These are phyloP conservation scores for Chaetoceros tenuissimus DNA, from an alignment of 108 stramenopile genomes.

Conservation along the genomic window DNA sequence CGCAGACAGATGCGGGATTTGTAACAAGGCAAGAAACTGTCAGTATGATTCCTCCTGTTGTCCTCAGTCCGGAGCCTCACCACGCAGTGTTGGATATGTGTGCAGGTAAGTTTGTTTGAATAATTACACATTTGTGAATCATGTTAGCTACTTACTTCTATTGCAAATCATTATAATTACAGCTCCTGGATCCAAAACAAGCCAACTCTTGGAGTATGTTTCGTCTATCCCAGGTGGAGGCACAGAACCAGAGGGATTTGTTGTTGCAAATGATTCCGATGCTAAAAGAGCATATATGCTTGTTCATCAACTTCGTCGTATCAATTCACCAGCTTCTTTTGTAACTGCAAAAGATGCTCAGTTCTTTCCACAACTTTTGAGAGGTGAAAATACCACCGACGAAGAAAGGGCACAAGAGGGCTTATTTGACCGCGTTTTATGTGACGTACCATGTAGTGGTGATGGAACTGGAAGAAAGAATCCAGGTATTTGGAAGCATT, in stretches of 20 bases:
- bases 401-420: slow-evolving; percentile 38
- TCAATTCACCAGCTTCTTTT: slow-evolving; percentile 79
- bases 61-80: slow-evolving; percentile 70
- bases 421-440: slow-evolving; percentile 93
- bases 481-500: slow-evolving; percentile 81
- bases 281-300: slow-evolving; percentile 95
- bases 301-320: slow-evolving; percentile 83
- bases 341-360: slow-evolving; percentile 90
- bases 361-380: slow-evolving; percentile 55
- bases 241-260: slow-evolving; percentile 51
- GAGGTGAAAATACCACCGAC: slow-evolving; percentile 13
- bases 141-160: neutral
- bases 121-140: slow-evolving; percentile 22
- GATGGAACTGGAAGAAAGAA: slow-evolving; percentile 98
- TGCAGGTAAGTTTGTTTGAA: slow-evolving; percentile 25
- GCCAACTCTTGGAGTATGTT: slow-evolving; percentile 91
- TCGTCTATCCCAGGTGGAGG: slow-evolving; percentile 15
- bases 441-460: slow-evolving; percentile 97
- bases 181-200: slow-evolving; percentile 97
- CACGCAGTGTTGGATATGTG: slow-evolving; percentile 76
- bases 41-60: slow-evolving; percentile 96
- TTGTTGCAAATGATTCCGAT: slow-evolving; percentile 96
- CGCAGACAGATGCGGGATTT: slow-evolving; percentile 72
- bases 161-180: slow-evolving; percentile 90
- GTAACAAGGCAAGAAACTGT: slow-evolving; percentile 98